phyloP scores from a whole-genome alignment of 306 rosid species.

The Acacia crassicarpa region DNA sequence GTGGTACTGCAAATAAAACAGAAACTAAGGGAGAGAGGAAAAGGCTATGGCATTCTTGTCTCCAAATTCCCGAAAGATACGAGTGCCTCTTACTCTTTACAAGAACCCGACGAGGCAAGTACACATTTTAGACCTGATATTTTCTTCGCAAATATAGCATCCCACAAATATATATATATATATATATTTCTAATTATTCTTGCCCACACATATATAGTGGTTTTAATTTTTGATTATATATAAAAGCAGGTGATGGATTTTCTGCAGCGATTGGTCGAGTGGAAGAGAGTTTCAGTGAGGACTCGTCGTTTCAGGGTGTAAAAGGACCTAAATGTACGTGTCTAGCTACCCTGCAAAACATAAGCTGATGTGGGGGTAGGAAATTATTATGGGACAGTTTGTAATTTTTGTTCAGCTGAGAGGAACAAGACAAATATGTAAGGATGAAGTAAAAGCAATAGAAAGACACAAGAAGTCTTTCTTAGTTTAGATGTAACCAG shows the following conservation, averaged over 20 bases:
- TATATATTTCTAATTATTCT: background rate
- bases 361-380: conserved; percentile 23
- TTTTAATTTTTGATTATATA: background rate
- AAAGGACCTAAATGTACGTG: conserved; percentile 25
- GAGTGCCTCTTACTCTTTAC: conserved; percentile 75
- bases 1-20: background rate
- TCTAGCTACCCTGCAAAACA: conserved; percentile 35
- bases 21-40: conserved; percentile 79
- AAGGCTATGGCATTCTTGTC: conserved; percentile 93
- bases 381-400: conserved; percentile 30
- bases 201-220: background rate
- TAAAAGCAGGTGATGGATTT: conserved; percentile 62
- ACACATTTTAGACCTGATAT: background rate
- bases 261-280: conserved; percentile 65
- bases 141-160: background rate
- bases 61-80: conserved; percentile 89
- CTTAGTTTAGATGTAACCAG: conserved; percentile 32
- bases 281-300: conserved; percentile 43
- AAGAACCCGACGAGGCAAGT: conserved; percentile 85
- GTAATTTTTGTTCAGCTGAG: conserved; percentile 22
- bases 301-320: conserved; percentile 43
- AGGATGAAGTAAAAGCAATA: background rate
- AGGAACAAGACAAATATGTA: conserved; percentile 31
- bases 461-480: conserved; percentile 34
- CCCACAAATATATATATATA: background rate